Evolutionary conservation across 768 basidiomycete species (phyloP).

Genomic region (Infundibulicybe gibba): DNA sequence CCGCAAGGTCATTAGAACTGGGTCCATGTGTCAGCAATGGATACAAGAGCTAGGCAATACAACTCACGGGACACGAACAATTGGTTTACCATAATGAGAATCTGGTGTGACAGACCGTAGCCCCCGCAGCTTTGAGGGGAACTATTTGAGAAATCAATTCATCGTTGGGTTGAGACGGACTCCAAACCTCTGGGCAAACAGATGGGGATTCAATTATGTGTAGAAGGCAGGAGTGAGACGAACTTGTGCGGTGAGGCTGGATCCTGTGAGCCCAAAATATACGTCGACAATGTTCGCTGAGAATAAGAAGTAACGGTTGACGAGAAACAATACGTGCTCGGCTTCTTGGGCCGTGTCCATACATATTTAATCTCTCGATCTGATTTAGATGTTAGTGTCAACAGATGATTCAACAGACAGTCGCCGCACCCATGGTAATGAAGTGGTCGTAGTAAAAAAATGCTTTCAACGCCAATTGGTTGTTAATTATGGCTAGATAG

Average conservation of each 20-base stretch:
- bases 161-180: background rate
- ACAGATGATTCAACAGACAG: no score
- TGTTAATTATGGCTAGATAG: no score
- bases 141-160: background rate
- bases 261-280: conserved; percentile 23
- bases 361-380: conserved; percentile 37
- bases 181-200: conserved; percentile 9
- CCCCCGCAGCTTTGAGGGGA: conserved; percentile 26
- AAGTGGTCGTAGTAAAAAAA: no score
- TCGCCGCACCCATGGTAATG: no score
- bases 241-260: conserved; percentile 15
- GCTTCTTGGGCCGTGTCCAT: conserved; percentile 37
- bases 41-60: background rate
- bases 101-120: conserved; percentile 35
- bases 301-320: conserved; percentile 47
- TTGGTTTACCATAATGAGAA: conserved; percentile 38
- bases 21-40: no score
- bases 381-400: conserved; percentile 4
- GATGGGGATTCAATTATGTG: background rate
- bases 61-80: conserved; percentile 42
- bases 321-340: conserved; percentile 40
- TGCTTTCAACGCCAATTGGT: no score
- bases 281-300: conserved; percentile 29
- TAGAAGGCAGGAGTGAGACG: conserved; percentile 1
- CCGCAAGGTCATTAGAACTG: conserved; percentile 42